Evolutionary conservation across 208 protist genomes (phyloP).

Genomic region (Paratrypanosoma confusum): DNA sequence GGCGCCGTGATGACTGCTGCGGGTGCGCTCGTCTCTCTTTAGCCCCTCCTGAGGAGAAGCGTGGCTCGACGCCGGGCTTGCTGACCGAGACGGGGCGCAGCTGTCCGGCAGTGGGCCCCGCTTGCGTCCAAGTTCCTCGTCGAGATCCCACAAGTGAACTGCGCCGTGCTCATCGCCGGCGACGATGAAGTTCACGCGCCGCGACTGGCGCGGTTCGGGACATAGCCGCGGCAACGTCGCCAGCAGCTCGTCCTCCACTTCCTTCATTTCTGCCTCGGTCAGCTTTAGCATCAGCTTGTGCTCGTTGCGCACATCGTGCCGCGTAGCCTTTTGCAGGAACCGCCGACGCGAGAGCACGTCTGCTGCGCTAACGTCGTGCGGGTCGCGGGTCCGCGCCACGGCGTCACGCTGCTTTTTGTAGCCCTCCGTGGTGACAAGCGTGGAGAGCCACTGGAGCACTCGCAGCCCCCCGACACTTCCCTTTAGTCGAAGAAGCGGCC

Average conservation of each 20-base stretch:
- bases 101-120: neutral
- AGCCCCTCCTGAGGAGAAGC: no score
- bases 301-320: conserved; percentile 64
- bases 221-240: conserved; percentile 57
- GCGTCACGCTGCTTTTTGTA: conserved; percentile 23
- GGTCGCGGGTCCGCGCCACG: conserved; percentile 17
- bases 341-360: conserved; percentile 14
- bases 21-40: no score
- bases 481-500: conserved; percentile 71
- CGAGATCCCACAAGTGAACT: conserved; percentile 81
- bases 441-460: conserved; percentile 63
- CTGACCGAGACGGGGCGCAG: no score
- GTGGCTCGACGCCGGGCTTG: no score
- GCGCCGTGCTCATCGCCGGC: conserved; percentile 63
- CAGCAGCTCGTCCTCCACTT: conserved; percentile 56
- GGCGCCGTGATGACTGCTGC: no score
- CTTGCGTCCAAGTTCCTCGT: conserved; percentile 47
- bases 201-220: conserved; percentile 41
- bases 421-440: conserved; percentile 45
- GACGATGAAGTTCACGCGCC: conserved; percentile 68
- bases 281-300: conserved; percentile 46
- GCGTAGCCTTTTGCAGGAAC: conserved; percentile 44
- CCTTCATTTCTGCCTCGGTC: conserved; percentile 62
- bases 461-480: conserved; percentile 63
- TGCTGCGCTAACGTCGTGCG: conserved; percentile 19